Evolutionary conservation across 1,284 basidiomycete species (phyloP).

Genomic region (Athelia sp.): DNA sequence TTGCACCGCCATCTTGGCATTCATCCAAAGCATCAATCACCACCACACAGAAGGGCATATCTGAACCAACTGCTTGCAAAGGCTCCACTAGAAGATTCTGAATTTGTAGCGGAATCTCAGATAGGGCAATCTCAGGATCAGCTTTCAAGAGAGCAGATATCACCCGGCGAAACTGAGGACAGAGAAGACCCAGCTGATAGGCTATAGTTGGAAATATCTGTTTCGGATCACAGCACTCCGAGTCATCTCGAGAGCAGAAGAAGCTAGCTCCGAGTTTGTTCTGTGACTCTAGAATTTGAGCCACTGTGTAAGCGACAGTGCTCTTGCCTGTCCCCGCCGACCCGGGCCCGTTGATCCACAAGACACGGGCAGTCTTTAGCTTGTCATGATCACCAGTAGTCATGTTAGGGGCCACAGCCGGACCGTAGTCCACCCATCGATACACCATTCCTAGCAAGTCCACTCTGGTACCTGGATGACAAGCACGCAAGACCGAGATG

Average conservation of each 20-base stretch:
- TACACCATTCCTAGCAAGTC: not conserved
- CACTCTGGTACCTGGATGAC: not conserved
- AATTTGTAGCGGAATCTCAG: slow-evolving; percentile 11
- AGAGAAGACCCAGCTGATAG: slow-evolving; percentile 14
- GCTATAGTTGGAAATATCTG: slow-evolving; percentile 21
- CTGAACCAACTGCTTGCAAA: slow-evolving; percentile 1
- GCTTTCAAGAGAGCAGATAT: slow-evolving; percentile 9
- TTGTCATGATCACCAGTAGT: not conserved
- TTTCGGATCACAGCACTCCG: slow-evolving; percentile 12
- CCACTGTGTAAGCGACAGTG: slow-evolving; percentile 11
- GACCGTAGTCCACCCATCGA: not conserved
- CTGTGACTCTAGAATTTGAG: slow-evolving; percentile 4
- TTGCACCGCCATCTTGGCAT: slow-evolving; percentile 15
- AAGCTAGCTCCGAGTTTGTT: slow-evolving; percentile 22
- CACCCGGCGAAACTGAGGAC: slow-evolving; percentile 10
- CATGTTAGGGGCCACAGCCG: not conserved
- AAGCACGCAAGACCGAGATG: not conserved
- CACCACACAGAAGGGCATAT: slow-evolving; percentile 11
- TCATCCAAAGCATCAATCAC: slow-evolving; percentile 25
- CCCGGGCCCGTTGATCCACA: not conserved
- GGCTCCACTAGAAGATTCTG: slow-evolving; percentile 18
- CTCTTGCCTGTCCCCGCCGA: not conserved
- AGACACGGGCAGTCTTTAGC: not conserved
- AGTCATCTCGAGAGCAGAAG: slow-evolving; percentile 23
- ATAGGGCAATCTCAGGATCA: slow-evolving; percentile 8